A percentile compares a stretch with the other conserved stretches of the same genome.
phyloP scores from a whole-genome alignment of 495 filamentous ascomycete species.

The Aspergillus mulundensis region DNA sequence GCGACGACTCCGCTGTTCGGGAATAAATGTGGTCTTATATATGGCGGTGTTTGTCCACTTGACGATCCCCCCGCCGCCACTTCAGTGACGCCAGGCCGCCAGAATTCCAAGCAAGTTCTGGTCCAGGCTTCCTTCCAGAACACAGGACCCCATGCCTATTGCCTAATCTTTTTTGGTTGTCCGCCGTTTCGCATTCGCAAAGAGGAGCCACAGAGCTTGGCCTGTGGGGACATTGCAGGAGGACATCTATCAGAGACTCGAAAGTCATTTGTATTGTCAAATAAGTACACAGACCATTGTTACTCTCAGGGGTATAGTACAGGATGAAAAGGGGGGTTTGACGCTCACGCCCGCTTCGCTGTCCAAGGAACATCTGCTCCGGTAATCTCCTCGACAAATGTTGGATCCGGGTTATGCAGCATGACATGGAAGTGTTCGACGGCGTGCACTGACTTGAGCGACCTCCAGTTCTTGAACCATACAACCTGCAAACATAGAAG shows the following conservation, averaged over 20 bases:
- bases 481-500: slow-evolving; percentile 48
- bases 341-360: slow-evolving; percentile 22
- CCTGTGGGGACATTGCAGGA: slow-evolving; percentile 6
- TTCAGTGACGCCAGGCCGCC: slow-evolving; percentile 3
- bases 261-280: not conserved
- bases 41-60: slow-evolving; percentile 10
- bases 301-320: slow-evolving; percentile 1
- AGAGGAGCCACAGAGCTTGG: slow-evolving; percentile 13
- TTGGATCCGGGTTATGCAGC: slow-evolving; percentile 68
- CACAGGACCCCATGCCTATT: not conserved
- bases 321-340: not conserved
- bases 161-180: slow-evolving; percentile 8
- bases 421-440: slow-evolving; percentile 96
- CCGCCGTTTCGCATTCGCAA: not conserved
- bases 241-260: not conserved
- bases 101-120: not conserved
- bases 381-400: slow-evolving; percentile 68
- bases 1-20: not conserved
- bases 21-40: slow-evolving; percentile 3
- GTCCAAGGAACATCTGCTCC: slow-evolving; percentile 64
- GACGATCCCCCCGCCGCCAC: slow-evolving; percentile 13
- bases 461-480: slow-evolving; percentile 90
- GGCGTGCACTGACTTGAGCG: slow-evolving; percentile 74
- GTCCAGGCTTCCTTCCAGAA: not conserved
- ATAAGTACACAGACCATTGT: not conserved